Base-by-base conservation (phyloP, 2,329 filamentous ascomycete species). In the Fusarium foetens region DNA sequence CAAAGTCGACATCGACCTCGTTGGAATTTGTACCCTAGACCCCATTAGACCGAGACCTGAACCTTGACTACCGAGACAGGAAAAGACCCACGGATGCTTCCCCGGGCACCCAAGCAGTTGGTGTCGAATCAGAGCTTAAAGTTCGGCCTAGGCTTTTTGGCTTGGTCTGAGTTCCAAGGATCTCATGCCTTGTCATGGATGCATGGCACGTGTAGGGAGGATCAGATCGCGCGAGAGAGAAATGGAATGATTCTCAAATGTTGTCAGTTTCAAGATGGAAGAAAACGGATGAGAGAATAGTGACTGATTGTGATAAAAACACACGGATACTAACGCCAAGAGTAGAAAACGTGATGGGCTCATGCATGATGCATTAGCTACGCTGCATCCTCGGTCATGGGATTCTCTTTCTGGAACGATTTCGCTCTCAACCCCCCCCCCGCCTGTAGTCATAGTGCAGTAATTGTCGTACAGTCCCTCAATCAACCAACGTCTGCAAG, bases 321-420 rank as follows among this genome's bases (percentile, higher is more conserved):
- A n/a, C 48, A 36, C 31, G 35, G 46, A 64, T 65, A 41, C 59
- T 63, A 35, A 33, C 36, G 66, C 53, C 59, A 70, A 65, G 65
- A 53, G 27, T n/a, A 42, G 43, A 59, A 66, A 61, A 57, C 36
- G 66, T 59, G 70, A 73, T 52, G 53, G 54, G 43, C 29, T 33
- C 68, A 71, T 63, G 67, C 67, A 67, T 71, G 58, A 53, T 68
- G 62, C 49, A 71, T 57, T 57, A 70, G 66, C 31, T 60, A 45
- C 54, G 46, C 66, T 58, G 46, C 46, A 71, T 54, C 27, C 42
- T 53, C 55, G 68, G 68, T 68, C 67, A 71, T 71, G 67, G 53
- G 65, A 70, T 71, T 71, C 63, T 58, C 23, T 64, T 71, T 71
- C 68, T 71, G 49, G 68, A 68, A 63, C 48, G 55, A 67, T 63